Percentiles rank a stretch among this genome's conserved stretches.
Conservation (phyloP, 352 stramenopile genomes). For the Pythium sukuiense region DNA sequence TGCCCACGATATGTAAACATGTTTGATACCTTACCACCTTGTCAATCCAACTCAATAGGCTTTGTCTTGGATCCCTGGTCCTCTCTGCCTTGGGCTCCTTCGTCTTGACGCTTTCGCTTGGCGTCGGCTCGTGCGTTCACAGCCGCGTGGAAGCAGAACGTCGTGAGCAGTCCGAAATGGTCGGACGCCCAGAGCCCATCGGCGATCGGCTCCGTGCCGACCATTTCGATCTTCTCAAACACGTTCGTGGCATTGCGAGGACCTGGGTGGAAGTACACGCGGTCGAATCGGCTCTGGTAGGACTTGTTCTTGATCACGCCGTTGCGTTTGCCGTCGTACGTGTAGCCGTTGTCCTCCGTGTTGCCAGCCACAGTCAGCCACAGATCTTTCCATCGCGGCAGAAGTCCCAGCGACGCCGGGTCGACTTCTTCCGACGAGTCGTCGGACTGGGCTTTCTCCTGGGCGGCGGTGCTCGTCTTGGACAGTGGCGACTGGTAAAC, state of each 20-base stretch:
- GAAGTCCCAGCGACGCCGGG: constrained; percentile 48
- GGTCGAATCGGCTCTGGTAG: constrained; percentile 72
- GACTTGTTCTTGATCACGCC: constrained; percentile 53
- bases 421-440: constrained; percentile 10
- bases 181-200: constrained; percentile 74
- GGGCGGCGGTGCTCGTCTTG: not conserved
- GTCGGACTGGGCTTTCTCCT: constrained; percentile 9
- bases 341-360: constrained; percentile 75
- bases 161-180: constrained; percentile 66
- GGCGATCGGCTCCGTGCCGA: constrained; percentile 65
- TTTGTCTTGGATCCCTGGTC: not conserved
- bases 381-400: constrained; percentile 61
- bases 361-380: constrained; percentile 67
- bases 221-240: constrained; percentile 45
- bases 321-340: constrained; percentile 69
- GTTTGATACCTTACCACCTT: not conserved
- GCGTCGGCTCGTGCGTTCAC: constrained; percentile 7
- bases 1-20: not conserved
- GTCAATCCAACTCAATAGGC: constrained; percentile 8
- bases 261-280: constrained; percentile 66
- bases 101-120: constrained; percentile 22
- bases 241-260: constrained; percentile 1
- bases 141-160: constrained; percentile 24
- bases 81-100: not conserved
- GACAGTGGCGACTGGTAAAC: constrained; percentile 18